Evolutionary conservation across 164 flowering plant species (phyloP).

Genomic region (Platanus orientalis): DNA sequence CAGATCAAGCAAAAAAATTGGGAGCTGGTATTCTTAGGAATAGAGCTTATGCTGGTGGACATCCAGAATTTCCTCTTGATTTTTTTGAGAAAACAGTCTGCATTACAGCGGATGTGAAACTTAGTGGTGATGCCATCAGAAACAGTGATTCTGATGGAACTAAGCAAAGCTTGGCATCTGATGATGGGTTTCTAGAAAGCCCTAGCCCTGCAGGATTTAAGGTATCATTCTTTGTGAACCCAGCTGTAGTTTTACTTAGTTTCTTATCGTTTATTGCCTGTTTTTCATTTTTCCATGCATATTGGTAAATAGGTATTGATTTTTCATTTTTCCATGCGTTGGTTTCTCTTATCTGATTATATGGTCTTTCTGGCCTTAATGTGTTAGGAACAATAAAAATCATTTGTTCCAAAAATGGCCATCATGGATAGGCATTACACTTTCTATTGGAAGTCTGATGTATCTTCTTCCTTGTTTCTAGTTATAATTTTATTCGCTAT

Average conservation of each 20-base stretch:
- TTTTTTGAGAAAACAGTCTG: slow-evolving; percentile 96
- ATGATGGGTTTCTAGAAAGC: slow-evolving; percentile 92
- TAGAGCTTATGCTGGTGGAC: slow-evolving; percentile 66
- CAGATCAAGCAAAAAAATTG: slow-evolving; percentile 83
- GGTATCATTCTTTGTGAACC: slow-evolving; percentile 36
- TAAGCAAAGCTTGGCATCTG: slow-evolving; percentile 87
- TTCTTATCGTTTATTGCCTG: too few species aligned
- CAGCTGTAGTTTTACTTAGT: not conserved
- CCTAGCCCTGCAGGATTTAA: slow-evolving; percentile 81
- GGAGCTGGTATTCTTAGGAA: slow-evolving; percentile 78
- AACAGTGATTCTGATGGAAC: slow-evolving; percentile 92
- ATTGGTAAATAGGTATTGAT: not conserved
- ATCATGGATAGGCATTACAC: too few species aligned
- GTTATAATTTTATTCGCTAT: too few species aligned
- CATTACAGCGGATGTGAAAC: slow-evolving; percentile 87
- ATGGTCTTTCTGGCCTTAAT: too few species aligned
- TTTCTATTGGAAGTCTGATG: too few species aligned
- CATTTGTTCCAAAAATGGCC: too few species aligned
- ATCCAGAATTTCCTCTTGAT: slow-evolving; percentile 98
- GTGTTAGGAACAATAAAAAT: too few species aligned
- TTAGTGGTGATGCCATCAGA: slow-evolving; percentile 89
- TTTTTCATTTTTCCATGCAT: not conserved
- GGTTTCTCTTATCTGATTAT: too few species aligned
- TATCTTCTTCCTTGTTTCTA: too few species aligned
- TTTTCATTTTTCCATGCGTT: not conserved